Evolutionary conservation across 768 basidiomycete genomes (phyloP).

Genomic region (Floccularia luteovirens): DNA sequence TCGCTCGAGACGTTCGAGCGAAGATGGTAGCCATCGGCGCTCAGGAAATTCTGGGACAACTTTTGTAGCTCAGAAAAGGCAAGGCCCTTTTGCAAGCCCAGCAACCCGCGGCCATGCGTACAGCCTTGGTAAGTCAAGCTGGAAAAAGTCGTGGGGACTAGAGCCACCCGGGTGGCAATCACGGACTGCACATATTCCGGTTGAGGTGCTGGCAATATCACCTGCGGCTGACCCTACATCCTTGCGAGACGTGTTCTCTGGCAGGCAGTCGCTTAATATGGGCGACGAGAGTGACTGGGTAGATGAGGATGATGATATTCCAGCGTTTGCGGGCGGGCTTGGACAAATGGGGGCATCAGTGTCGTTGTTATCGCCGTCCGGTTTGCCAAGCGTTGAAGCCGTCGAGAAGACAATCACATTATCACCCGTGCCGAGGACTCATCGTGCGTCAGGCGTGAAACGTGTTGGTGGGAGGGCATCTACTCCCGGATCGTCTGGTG

Average conservation of each 20-base stretch:
- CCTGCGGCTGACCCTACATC: slow-evolving; percentile 38
- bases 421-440: slow-evolving; percentile 45
- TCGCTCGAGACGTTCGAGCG: slow-evolving; percentile 39
- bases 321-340: slow-evolving; percentile 69
- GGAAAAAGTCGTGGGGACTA: slow-evolving; percentile 87
- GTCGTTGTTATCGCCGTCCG: slow-evolving; percentile 16
- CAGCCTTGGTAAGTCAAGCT: slow-evolving; percentile 60
- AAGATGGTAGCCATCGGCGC: slow-evolving; percentile 34
- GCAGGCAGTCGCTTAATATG: slow-evolving; percentile 45
- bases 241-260: slow-evolving; percentile 79
- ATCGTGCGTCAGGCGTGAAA: slow-evolving; percentile 26
- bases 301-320: slow-evolving; percentile 77
- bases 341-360: slow-evolving; percentile 49
- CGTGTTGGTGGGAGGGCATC: slow-evolving; percentile 6
- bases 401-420: slow-evolving; percentile 35
- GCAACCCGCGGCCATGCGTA: slow-evolving; percentile 27
- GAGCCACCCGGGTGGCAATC: slow-evolving; percentile 84
- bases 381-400: slow-evolving; percentile 14
- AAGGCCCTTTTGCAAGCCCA: slow-evolving; percentile 64
- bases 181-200: slow-evolving; percentile 56
- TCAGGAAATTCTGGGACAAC: slow-evolving; percentile 35
- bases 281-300: slow-evolving; percentile 88
- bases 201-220: slow-evolving; percentile 73
- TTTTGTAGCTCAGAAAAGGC: slow-evolving; percentile 78
- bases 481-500: slow-evolving; percentile 14